These are phyloP conservation scores for Beauveria pseudobassiana DNA, from an alignment of 2,329 filamentous ascomycete genomes.

Conservation along the genomic window DNA sequence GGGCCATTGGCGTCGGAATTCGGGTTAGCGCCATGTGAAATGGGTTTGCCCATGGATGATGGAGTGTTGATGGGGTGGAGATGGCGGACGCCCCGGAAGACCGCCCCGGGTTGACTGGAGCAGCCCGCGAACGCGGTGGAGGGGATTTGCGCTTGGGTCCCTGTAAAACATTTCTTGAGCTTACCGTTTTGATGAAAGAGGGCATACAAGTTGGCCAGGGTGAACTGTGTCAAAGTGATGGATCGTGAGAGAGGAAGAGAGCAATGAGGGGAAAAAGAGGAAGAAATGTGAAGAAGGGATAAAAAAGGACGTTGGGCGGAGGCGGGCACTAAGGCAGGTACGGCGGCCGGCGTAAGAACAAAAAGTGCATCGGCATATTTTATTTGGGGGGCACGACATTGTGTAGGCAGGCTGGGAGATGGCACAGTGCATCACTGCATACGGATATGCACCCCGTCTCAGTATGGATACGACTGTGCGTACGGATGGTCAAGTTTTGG, in stretches of 20 bases:
- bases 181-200: not conserved
- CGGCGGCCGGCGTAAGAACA: not conserved
- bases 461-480: too few relatives aligned
- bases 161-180: not conserved
- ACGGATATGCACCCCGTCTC: too few relatives aligned
- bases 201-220: too few relatives aligned
- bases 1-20: not conserved
- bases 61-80: not conserved
- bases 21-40: constrained; percentile 5
- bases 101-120: constrained; percentile 1
- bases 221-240: not conserved
- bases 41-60: not conserved
- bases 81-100: constrained; percentile 5
- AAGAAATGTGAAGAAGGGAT: not conserved
- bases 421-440: too few relatives aligned
- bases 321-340: constrained; percentile 5
- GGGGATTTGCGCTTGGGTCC: constrained; percentile 1
- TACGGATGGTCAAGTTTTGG: too few relatives aligned
- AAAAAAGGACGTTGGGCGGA: not conserved
- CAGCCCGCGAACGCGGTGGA: not conserved
- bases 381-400: too few relatives aligned
- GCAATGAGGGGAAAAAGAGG: not conserved
- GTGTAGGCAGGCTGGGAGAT: too few relatives aligned
- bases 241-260: not conserved
- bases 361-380: not conserved